Evolutionary conservation across 176 grass and related monocot species (phyloP), one percentile per base, ranked within the genome.

Genomic region (Bromus sterilis): DNA sequence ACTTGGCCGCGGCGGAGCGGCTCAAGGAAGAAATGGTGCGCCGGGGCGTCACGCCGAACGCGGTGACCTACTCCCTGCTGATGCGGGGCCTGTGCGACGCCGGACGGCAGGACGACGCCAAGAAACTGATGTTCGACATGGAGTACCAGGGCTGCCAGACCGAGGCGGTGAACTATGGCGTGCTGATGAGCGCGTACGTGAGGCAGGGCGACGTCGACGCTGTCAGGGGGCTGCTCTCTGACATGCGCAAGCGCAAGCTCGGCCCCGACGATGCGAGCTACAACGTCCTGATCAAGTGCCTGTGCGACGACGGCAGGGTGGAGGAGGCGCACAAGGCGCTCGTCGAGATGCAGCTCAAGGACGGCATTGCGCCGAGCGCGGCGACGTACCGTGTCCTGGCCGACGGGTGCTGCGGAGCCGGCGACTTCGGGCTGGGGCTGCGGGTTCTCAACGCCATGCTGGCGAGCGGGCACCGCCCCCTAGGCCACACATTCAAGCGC

Each of bases 41-140:
- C 39, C 66, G 85, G 37, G 84, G 88, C 49, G 60, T 91, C 9
- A 1, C 77, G 13, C 86, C 92, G 1, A 98, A 91, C 71, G 88
- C 92, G 14, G 82, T 93, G 49, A 98, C 95, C 2, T 95, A 87
- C 71, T 86, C 88, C 7, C 62, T 91, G 32, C 1, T 98, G 24
- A 98, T 98, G 93, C 75, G 67, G 56, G 90, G 79, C 0, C 76
- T 98, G 32, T 98, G 90, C 48, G 59, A 75, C 40, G 62, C 66
- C 3, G 93, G 69, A 2, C 85, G 53, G 67, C 80, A 77, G 43
- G 84, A 84, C 11, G 90, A 82, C 3, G 93, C 93, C 35, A 86
- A 66, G 93, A 98, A 95, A 82, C 71, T 93, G 42, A 88, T 98
- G 95, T 95, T 95, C 56, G 90, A 93, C 89, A 95, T 98, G 96